These are phyloP conservation scores for Begonia masoniana DNA, from an alignment of 306 rosid genomes.

Conservation along the genomic window DNA sequence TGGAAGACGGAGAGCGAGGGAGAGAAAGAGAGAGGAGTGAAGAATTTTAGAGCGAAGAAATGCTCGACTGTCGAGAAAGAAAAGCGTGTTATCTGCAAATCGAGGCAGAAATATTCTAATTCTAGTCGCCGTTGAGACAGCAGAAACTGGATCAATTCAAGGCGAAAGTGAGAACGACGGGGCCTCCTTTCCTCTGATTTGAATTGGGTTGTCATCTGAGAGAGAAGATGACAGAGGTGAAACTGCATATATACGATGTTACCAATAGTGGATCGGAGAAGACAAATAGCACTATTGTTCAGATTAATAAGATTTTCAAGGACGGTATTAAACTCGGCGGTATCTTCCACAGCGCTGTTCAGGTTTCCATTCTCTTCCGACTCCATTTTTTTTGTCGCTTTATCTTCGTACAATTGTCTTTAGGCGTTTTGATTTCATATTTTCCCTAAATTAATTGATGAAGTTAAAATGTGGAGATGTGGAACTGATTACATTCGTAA, in stretches of 20 bases:
- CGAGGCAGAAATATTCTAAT: not conserved
- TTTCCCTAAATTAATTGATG: too few relatives aligned
- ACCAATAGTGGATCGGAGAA: slow-evolving; percentile 99
- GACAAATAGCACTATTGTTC: slow-evolving; percentile 81
- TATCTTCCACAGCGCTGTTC: slow-evolving; percentile 94
- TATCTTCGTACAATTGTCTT: too few relatives aligned
- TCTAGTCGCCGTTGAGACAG: not conserved
- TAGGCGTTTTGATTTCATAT: too few relatives aligned
- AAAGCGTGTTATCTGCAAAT: not conserved
- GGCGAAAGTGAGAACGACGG: not conserved
- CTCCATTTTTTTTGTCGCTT: not conserved
- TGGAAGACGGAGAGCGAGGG: not conserved
- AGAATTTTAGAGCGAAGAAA: not conserved
- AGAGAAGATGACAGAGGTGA: slow-evolving; percentile 59
- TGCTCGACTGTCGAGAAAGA: not conserved
- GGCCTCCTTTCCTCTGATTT: not conserved
- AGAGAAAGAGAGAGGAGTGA: not conserved
- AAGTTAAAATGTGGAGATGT: too few relatives aligned
- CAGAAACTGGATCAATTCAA: not conserved
- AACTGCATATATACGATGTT: slow-evolving; percentile 77
- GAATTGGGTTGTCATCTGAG: not conserved
- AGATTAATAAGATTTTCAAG: slow-evolving; percentile 96
- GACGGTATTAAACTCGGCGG: slow-evolving; percentile 98
- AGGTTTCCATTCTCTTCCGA: slow-evolving; percentile 32
- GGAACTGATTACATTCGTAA: too few relatives aligned